phyloP scores from a whole-genome alignment of 2,329 filamentous ascomycete genomes.

The Claviceps quebecensis region DNA sequence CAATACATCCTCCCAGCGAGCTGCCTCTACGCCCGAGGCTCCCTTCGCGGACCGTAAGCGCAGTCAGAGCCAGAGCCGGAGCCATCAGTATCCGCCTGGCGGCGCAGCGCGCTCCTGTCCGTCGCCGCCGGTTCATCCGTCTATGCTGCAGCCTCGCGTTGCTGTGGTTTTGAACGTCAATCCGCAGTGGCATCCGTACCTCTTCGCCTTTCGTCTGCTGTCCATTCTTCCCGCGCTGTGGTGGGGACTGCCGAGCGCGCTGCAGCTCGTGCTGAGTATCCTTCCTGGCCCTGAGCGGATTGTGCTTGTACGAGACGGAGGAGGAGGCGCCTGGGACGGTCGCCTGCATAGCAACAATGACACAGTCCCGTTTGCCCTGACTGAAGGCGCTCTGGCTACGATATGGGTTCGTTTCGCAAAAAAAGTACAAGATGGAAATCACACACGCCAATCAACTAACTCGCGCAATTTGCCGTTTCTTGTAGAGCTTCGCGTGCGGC shows the following conservation, averaged over 20 bases:
- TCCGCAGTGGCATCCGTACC: constrained; percentile 55
- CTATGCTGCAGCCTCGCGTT: constrained; percentile 59
- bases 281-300: constrained; percentile 25
- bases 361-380: constrained; percentile 30
- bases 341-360: constrained; percentile 5
- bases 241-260: constrained; percentile 56
- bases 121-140: constrained; percentile 13
- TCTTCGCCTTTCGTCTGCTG: constrained; percentile 58
- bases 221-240: constrained; percentile 57
- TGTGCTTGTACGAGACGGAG: constrained; percentile 14
- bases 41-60: neutral
- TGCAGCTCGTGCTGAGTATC: constrained; percentile 54
- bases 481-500: constrained; percentile 58
- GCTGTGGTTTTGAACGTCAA: constrained; percentile 66
- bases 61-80: neutral
- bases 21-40: too few relatives aligned
- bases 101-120: neutral
- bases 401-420: constrained; percentile 47
- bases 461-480: neutral
- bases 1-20: neutral
- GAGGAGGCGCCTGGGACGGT: constrained; percentile 5
- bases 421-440: neutral
- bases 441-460: neutral
- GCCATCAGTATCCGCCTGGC: neutral
- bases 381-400: constrained; percentile 56